Conservation (phyloP, 345 rosid genomes). For the Pugionium dolabratum region DNA sequence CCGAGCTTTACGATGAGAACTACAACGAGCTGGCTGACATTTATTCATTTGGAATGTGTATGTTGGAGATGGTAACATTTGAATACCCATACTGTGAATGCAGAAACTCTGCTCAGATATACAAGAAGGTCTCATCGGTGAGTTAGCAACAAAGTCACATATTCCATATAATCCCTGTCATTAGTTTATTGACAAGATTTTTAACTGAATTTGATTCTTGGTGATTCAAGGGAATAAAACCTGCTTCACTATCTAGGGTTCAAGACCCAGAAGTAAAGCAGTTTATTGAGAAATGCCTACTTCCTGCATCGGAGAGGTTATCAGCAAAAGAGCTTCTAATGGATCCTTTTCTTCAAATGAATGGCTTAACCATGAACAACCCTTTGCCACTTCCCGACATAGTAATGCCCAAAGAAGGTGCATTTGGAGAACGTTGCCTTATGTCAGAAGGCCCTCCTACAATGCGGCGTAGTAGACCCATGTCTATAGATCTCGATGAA, state of each 20-base stretch:
- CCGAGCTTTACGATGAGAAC: conserved; percentile 80
- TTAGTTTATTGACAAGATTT: conserved; percentile 6
- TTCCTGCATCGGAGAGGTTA: conserved; percentile 71
- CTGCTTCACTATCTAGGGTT: conserved; percentile 74
- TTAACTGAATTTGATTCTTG: conserved; percentile 8
- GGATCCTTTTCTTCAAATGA: conserved; percentile 73
- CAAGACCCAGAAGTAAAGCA: conserved; percentile 64
- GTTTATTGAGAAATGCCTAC: conserved; percentile 87
- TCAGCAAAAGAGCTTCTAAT: conserved; percentile 25
- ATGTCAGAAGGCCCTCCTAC: conserved; percentile 75
- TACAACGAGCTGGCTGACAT: conserved; percentile 81
- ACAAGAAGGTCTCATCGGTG: conserved; percentile 86
- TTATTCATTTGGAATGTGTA: conserved; percentile 87
- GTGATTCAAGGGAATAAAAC: conserved; percentile 70
- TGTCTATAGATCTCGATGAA: conserved; percentile 62
- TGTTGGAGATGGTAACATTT: conserved; percentile 85
- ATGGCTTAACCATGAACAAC: conserved; percentile 49
- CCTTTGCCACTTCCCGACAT: conserved; percentile 64
- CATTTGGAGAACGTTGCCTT: conserved; percentile 70
- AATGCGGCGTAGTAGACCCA: conserved; percentile 40
- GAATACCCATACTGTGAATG: conserved; percentile 85
- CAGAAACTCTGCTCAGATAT: conserved; percentile 81
- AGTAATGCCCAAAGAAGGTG: conserved; percentile 64
- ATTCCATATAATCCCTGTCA: neutral
- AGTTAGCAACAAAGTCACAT: conserved; percentile 35